phyloP scores from a whole-genome alignment of 2,329 filamentous ascomycete genomes.

The Amesomyces nigricolor region DNA sequence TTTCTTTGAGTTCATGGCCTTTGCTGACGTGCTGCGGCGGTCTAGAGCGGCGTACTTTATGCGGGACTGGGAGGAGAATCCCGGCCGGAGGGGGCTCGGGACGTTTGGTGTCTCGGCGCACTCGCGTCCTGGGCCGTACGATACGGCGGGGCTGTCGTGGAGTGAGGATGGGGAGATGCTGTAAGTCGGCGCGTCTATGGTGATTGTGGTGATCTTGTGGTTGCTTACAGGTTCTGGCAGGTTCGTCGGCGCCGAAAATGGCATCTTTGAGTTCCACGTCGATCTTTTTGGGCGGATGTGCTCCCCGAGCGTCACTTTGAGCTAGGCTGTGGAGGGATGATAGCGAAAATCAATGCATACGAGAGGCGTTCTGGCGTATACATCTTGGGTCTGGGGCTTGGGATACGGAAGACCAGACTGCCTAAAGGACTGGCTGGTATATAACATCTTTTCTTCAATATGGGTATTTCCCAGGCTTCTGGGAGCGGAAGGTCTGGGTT shows the following conservation, averaged over 20 bases:
- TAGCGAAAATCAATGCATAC: conserved; percentile 1
- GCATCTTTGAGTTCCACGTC: conserved; percentile 69
- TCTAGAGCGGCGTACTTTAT: conserved; percentile 25
- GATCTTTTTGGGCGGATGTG: conserved; percentile 57
- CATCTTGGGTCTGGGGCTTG: background rate
- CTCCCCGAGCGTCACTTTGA: conserved; percentile 40
- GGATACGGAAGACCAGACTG: conserved; percentile 8
- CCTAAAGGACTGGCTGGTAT: background rate
- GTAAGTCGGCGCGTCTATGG: conserved; percentile 38
- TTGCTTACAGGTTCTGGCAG: conserved; percentile 33
- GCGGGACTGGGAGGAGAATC: conserved; percentile 29
- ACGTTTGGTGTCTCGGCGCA: conserved; percentile 14
- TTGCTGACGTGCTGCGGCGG: conserved; percentile 18
- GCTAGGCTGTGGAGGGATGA: conserved; percentile 5
- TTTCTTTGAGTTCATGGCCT: background rate
- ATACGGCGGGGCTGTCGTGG: conserved; percentile 58
- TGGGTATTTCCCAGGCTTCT: background rate
- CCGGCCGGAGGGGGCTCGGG: conserved; percentile 25
- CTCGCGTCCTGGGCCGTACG: conserved; percentile 43
- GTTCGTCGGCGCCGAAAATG: conserved; percentile 62
- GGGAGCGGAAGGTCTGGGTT: background rate
- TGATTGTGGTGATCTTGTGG: background rate
- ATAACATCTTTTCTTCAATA: background rate
- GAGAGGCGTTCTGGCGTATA: conserved; percentile 12
- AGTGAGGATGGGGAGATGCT: conserved; percentile 54